Percentiles rank a stretch among this genome's conserved stretches.
phyloP scores from a whole-genome alignment of 164 flowering plant genomes.

The Piper betle region DNA sequence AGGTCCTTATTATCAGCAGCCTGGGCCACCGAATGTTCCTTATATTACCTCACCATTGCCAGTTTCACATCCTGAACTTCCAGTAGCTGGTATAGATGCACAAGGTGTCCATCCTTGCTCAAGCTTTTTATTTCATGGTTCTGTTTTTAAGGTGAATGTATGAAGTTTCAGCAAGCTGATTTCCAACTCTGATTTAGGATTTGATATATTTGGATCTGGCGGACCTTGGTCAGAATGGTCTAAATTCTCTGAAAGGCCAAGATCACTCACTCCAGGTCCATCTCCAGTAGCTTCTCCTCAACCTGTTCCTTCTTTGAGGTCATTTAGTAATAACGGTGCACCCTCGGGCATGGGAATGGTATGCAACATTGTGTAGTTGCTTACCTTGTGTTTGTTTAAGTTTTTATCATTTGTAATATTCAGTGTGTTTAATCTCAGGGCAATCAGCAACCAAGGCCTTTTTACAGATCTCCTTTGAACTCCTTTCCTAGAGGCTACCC shows the following conservation, averaged over 20 bases:
- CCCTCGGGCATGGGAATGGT: constrained; percentile 36
- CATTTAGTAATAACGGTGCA: constrained; percentile 43
- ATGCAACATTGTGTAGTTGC: constrained; percentile 2
- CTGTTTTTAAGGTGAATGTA: constrained; percentile 41
- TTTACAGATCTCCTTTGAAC: constrained; percentile 45
- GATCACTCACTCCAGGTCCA: constrained; percentile 43
- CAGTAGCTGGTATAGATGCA: constrained; percentile 31
- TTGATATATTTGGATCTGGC: constrained; percentile 57
- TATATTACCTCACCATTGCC: constrained; percentile 49
- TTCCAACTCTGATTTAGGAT: constrained; percentile 48
- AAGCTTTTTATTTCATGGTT: constrained; percentile 25
- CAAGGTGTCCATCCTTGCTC: constrained; percentile 24
- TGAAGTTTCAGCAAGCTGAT: constrained; percentile 32
- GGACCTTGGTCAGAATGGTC: constrained; percentile 62
- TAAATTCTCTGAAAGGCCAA: constrained; percentile 52
- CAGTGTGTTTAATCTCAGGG: constrained; percentile 23
- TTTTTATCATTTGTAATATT: neutral
- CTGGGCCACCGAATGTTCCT: constrained; percentile 48
- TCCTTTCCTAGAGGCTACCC: constrained; percentile 38
- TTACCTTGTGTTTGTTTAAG: neutral
- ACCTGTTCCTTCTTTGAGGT: constrained; percentile 40
- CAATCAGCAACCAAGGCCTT: constrained; percentile 50
- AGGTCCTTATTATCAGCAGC: constrained; percentile 63
- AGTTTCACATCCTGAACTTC: constrained; percentile 55
- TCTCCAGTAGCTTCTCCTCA: constrained; percentile 63